Evolutionary conservation across 1,284 basidiomycete genomes (phyloP), one percentile per base, ranked within the genome.

Genomic region (Nidula niveotomentosa): DNA sequence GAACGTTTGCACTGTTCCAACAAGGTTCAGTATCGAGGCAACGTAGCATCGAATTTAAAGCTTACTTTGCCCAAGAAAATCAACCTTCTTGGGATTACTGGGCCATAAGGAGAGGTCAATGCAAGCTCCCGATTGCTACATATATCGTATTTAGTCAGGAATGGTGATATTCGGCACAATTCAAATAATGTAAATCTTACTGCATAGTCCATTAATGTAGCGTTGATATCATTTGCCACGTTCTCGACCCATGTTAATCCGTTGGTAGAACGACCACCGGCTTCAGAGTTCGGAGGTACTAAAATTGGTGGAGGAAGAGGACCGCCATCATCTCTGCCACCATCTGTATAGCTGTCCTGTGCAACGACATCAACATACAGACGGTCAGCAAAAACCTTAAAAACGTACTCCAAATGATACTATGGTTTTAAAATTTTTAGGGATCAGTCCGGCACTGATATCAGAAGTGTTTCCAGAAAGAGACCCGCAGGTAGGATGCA

Each of bases 381-480:
- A 17, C 10, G 48, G 13, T 50, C 9, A 36, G 34, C 8, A 17
- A 7, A 35, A 36, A 15, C 10, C 15, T 48, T 13, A 36, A 50
- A 36, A 49, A 13, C 34, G 15, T 56, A 79, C 77, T 41, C 77
- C 76, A 56, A 79, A 79, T 6, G 76, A 65, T 1, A 81, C 76
- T 17, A 81, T 76, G 0, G 72, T 79, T 52, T 71, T 70, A 53
- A 73, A 60, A 2, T 55, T 55, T 44, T 79, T 62, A 33, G 66
- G 52, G 35, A 65, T 57, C 18, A 81, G 56, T 0, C 77, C 78
- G 0, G 69, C 70, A 41, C 76, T 81, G 36, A 80, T 68, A 56
- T 80, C 75, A 7, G 71, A 69, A n/a, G 71, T 66, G 8, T 58
- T 64, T 34, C 73, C 76, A 39, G 57, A 58, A 8, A 75, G 61